Evolutionary conservation across 2,329 filamentous ascomycete genomes (phyloP), one percentile per base, ranked within the genome.

Genomic region (Cercospora brassicicola): DNA sequence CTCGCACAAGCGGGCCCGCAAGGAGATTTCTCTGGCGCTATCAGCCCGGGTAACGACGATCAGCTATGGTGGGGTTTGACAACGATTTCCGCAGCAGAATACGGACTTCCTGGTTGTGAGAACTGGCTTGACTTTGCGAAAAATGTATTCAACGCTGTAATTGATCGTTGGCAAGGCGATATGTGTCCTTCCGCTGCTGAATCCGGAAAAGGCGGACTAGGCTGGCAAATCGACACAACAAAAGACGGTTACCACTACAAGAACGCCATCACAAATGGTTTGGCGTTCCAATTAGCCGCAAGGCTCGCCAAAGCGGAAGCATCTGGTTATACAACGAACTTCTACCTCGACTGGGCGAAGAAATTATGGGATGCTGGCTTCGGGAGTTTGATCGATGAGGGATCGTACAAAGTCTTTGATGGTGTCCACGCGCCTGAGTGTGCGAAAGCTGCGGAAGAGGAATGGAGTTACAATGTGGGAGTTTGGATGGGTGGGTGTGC

Each of bases 241-340:
- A 94, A 94, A 76, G 88, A 88, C 68, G 92, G 92, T 10, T 89
- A 93, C 77, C 84, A 87, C 74, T 95, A 96, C 85, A 95, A 94
- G 80, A 94, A 94, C 81, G 85, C 89, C n/a, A 88, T 94, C 74
- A 89, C 89, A 69, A 96, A 95, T 78, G 92, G 91, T 51, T 89
- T 89, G 15, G 88, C 94, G 76, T 94, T 96, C 80, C 91, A 94
- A 75, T 84, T 96, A 11, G 89, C 90, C 2, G 91, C 92, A 0
- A 76, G 79, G 23, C 74, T 81, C 0, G 48, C 45, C 15, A 28
- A 13, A n/a, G 48, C 11, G 48, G 26, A 26, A 23, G 18, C 18
- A 26, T 11, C 18, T 7, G 20, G 45, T 7, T 23, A 23, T 13
- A 23, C 45, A 13, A 6, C 79, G 5, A 76, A 90, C 70, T 39